Evolutionary conservation across 176 grass and related monocot genomes (phyloP), one percentile per base, ranked within the genome.

Genomic region (Typha latifolia): DNA sequence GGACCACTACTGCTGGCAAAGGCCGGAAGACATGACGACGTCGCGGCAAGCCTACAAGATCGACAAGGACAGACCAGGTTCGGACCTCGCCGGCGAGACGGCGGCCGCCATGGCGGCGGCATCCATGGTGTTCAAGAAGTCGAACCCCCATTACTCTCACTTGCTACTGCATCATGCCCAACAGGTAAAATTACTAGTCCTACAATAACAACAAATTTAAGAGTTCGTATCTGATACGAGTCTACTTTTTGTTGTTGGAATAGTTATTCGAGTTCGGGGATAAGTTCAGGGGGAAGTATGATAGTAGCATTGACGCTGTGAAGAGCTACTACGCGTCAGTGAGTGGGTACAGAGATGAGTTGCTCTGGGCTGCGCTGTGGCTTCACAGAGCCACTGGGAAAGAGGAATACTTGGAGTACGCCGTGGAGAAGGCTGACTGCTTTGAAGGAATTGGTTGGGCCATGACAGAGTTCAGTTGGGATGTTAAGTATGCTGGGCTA

Each of bases 321-420:
- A 92, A 92, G 85, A 88, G 85, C 76, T 93, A 93, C 82, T 93
- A 93, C 69, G 85, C 84, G 1, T 93, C 90, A 0, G 76, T 93
- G 4, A 93, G 90, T 65, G 90, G 90, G 1, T 93, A 85, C 79
- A 72, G 88, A 62, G 90, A 93, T 49, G 90, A 93, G 82, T 77
- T 93, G n/a, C 79, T 93, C 0, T 93, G 90, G 90, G 90, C 90
- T 0, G 90, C 90, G 2, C 79, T 93, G 7, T 93, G 90, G 90
- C 80, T 93, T 3, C 90, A 93, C 57, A 81, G 90, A 15, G 90
- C 90, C 52, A 89, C 89, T 1, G 81, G 84, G 0, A 49, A 47
- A 20, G 20, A 56, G 4, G 5, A 14, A 0, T 91, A 74, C 75
- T 77, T 91, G 19, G 89, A 91, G 78, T 91, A 91, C 20, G 68